A percentile compares a stretch with the other conserved stretches of the same genome.
Evolutionary conservation across 306 rosid species (phyloP).

Genomic region (Erythrophleum fordii): DNA sequence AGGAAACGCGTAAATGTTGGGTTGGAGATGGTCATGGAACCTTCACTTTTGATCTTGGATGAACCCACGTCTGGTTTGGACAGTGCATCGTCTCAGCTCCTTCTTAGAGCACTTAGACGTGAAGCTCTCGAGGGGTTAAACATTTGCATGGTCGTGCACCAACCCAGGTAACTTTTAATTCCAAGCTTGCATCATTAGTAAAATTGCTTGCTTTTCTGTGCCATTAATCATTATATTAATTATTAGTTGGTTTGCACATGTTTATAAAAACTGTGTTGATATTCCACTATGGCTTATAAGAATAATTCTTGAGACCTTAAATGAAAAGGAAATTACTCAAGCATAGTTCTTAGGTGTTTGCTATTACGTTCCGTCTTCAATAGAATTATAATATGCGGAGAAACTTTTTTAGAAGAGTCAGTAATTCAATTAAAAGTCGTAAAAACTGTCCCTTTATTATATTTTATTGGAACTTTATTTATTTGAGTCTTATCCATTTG

Average conservation of each 20-base stretch:
- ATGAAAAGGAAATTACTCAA: neutral
- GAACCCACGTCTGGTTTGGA: constrained; percentile 99
- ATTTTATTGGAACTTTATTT: neutral
- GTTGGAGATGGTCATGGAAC: constrained; percentile 99
- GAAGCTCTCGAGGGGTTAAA: constrained; percentile 99
- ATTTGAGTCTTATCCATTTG: neutral
- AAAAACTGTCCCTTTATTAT: neutral
- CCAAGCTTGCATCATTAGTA: constrained; percentile 14
- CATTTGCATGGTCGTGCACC: constrained; percentile 97
- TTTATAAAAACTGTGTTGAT: neutral
- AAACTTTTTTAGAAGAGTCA: neutral
- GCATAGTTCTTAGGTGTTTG: neutral
- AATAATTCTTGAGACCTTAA: neutral
- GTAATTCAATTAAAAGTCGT: neutral
- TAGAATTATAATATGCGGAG: no score
- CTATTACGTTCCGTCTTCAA: no score
- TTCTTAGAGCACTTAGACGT: constrained; percentile 89
- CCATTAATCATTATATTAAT: neutral
- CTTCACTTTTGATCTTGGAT: constrained; percentile 93
- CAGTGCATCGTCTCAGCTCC: constrained; percentile 94
- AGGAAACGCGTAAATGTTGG: constrained; percentile 98
- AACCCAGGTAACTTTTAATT: constrained; percentile 77
- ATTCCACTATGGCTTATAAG: neutral
- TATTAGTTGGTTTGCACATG: neutral
- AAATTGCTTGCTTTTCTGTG: constrained; percentile 10